phyloP scores from a whole-genome alignment of 441 rosid genomes.

The Aleurites moluccanus region DNA sequence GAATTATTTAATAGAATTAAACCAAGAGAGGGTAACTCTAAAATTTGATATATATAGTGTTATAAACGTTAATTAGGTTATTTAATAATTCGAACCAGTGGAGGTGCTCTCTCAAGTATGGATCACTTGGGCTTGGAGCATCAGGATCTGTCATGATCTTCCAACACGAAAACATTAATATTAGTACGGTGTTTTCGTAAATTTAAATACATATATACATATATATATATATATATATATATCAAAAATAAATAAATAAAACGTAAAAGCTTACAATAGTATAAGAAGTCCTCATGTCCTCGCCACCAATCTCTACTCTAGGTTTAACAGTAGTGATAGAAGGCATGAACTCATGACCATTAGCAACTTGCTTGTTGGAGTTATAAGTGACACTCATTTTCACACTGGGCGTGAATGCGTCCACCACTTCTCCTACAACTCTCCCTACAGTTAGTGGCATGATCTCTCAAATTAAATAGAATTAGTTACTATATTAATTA shows the following conservation, averaged over 20 bases:
- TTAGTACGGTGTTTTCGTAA: background rate
- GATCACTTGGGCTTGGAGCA: constrained; percentile 94
- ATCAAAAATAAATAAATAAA: background rate
- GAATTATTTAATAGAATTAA: too few species aligned
- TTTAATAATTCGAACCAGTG: constrained; percentile 56
- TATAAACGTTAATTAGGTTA: background rate
- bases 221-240: too few species aligned
- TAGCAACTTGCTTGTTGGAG: constrained; percentile 71
- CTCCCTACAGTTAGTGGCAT: constrained; percentile 73
- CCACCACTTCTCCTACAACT: constrained; percentile 86
- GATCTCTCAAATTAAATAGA: background rate
- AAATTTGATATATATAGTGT: too few species aligned
- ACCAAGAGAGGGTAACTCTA: too few species aligned
- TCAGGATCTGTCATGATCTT: constrained; percentile 91
- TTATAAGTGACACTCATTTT: constrained; percentile 62
- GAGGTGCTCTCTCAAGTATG: constrained; percentile 77
- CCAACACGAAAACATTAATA: background rate
- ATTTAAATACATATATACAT: too few species aligned
- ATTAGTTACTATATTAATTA: too few species aligned
- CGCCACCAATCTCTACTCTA: constrained; percentile 61
- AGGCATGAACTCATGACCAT: constrained; percentile 85
- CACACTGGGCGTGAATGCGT: constrained; percentile 69
- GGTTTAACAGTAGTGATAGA: constrained; percentile 55
- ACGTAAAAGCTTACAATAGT: constrained; percentile 42
- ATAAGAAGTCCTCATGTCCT: constrained; percentile 57